These are phyloP conservation scores for Metarhizium sp. DNA, from an alignment of 2,329 filamentous ascomycete genomes.

Conservation along the genomic window DNA sequence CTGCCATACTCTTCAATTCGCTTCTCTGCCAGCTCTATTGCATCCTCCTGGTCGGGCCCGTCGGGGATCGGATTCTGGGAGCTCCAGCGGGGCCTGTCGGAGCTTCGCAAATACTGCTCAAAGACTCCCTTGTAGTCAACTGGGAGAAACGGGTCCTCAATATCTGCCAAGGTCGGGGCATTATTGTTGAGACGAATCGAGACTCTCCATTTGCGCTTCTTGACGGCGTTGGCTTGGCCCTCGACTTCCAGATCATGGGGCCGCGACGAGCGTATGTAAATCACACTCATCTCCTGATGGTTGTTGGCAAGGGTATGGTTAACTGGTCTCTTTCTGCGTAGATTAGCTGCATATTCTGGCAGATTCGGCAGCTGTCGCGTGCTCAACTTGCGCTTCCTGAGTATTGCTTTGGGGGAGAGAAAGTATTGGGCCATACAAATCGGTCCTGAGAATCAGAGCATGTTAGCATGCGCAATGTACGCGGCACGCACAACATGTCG, in stretches of 20 bases:
- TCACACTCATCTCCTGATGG: slow-evolving; percentile 11
- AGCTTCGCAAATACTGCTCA: slow-evolving; percentile 16
- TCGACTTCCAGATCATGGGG: slow-evolving; percentile 5
- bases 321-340: slow-evolving; percentile 2
- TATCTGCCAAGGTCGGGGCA: slow-evolving; percentile 5
- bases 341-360: slow-evolving; percentile 5
- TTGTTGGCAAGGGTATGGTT: background rate
- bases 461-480: background rate
- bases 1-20: slow-evolving; percentile 13
- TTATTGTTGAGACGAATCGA: slow-evolving; percentile 13
- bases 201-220: slow-evolving; percentile 14
- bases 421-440: background rate
- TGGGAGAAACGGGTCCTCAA: slow-evolving; percentile 16
- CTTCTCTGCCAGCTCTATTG: slow-evolving; percentile 9
- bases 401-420: background rate
- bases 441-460: background rate
- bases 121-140: slow-evolving; percentile 16
- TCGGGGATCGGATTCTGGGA: slow-evolving; percentile 9
- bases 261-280: slow-evolving; percentile 10
- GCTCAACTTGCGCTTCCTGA: background rate
- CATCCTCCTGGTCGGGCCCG: slow-evolving; percentile 4
- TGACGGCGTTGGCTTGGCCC: slow-evolving; percentile 1
- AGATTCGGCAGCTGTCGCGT: slow-evolving; percentile 1
- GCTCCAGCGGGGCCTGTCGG: slow-evolving; percentile 14
- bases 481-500: background rate